Evolutionary conservation across 2,329 filamentous ascomycete species (phyloP), one percentile per base, ranked within the genome.

Genomic region (Aspergillus felis): DNA sequence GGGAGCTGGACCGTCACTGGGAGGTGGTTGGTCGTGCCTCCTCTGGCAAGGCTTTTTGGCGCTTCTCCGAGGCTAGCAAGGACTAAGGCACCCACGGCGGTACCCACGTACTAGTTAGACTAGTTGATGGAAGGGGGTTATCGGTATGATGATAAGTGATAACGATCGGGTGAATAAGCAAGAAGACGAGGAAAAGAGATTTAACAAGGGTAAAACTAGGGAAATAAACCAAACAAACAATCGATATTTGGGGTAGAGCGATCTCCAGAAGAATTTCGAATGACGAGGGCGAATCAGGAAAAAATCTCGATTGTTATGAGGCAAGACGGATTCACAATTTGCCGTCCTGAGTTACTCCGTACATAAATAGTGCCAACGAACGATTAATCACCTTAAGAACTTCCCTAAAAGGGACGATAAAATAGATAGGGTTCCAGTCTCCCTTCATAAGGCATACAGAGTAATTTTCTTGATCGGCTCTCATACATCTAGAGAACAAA

Each of bases 21-120:
- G 22, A 59, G 63, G 60, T 60, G 63, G 63, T 65, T 62, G 63
- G 61, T 61, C 53, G 56, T 57, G 44, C 55, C 54, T 47, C 22
- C 44, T 47, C 22, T 47, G 44, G 42, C 42, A 20, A 22, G 44
- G 44, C 22, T 47, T 14, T 14, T 47, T 47, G 44, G 44, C 24
- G 22, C 14, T 47, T 24, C 22, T 27, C 44, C 44, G 44, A 47
- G 44, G 44, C 44, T 47, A 47, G 12, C 14, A 14, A 6, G 41
- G 35, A 35, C 12, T 44, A 44, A 25, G 35, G 35, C 22, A 53
- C 47, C 27, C 8, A 50, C 17, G 4, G 47, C 9, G 24, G 47
- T 17, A 50, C 20, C 20, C 4, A 44, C n/a, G 41, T n/a, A 44
- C 41, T n/a, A n/a, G 14, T 7, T 25, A 25, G 22, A 47, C 44